Evolutionary conservation across 2,329 filamentous ascomycete genomes (phyloP), one percentile per base, ranked within the genome.

Genomic region (Aphanocladium album): DNA sequence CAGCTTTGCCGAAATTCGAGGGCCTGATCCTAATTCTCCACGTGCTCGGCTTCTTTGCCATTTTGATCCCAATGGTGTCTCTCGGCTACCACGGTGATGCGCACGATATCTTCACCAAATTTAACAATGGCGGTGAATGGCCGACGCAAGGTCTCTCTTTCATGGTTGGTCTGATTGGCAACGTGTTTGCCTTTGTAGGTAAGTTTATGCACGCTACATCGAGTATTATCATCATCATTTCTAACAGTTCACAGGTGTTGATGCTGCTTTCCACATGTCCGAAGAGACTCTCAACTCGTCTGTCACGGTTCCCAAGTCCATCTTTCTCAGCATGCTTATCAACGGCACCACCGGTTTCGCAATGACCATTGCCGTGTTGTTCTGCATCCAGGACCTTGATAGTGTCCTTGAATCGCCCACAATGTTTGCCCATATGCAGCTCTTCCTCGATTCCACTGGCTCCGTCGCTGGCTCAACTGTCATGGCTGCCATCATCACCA

Each of bases 381-480:
- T 85, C 65, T 83, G 79, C 35, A 73, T 61, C 85, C n/a, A 76
- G 76, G 41, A 52, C 14, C 70, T 82, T 6, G 73, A 78, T 7
- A 67, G 67, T 0, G 75, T 79, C 1, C 67, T 82, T 3, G 69
- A 70, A 0, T 77, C 76, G 0, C 74, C 75, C 0, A 83, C 81
- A 0, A 77, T 77, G 1, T 83, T 82, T 52, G 83, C 85, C 0
- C 84, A 85, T 63, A 85, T 88, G 67, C 76, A 84, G 57, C 77
- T 86, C 21, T 85, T 85, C 62, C 75, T 76, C 62, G 77, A 83
- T 46, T 78, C 78, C 1, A 80, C 82, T 3, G 71, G 76, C 2
- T 80, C 77, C 19, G 69, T 76, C 3, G 77, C 76, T 1, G 82
- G 78, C 0, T 77, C 81, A 0, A 77, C 77, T 2, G 75, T 79